Evolutionary conservation across 2,329 filamentous ascomycete species (phyloP), one percentile per base, ranked within the genome.

Genomic region (Ceratocystis cacaofunesta): DNA sequence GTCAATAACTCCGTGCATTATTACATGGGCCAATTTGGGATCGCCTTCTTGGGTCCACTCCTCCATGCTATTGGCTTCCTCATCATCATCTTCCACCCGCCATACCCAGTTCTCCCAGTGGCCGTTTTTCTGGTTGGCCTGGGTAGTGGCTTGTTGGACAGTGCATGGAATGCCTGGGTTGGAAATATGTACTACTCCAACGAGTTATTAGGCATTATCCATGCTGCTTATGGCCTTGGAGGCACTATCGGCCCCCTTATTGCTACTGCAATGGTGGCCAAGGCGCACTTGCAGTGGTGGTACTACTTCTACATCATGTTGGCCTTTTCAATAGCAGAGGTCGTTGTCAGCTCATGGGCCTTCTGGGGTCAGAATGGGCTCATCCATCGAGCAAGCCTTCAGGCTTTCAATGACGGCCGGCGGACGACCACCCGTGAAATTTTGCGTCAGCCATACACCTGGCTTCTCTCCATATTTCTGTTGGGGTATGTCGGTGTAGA

Each of bases 401-500:
- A 69, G 28, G 72, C 69, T 8, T 67, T 71, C 17, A 66, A 71
- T 12, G 72, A 70, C 5, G 72, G 78, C 7, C 72, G 75, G 7
- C 78, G 72, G 71, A 81, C 71, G 75, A 83, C 74, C 69, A 79
- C 76, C 0, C 70, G 75, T 1, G 73, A 72, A 8, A 76, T 77
- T 17, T 73, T 85, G n/a, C 71, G 72, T 5, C 72, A 78, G 62
- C 79, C 77, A 65, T 78, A 88, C 2, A 87, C 87, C 2, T 92
- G 88, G 87, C 77, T 90, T n/a, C 78, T 84, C 55, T 81, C 89
- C 1, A 68, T 87, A 1, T 95, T 95, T 72, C 76, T 95, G 15
- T 80, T 95, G 3, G 83, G 84, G 7, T 95, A 95, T 71, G 86
- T 92, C 0, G 90, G 90, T 3, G 80, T 83, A 5, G 90, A 95